Evolutionary conservation across 2,329 filamentous ascomycete species (phyloP), one percentile per base, ranked within the genome.

Genomic region (Colletotrichum tabaci): DNA sequence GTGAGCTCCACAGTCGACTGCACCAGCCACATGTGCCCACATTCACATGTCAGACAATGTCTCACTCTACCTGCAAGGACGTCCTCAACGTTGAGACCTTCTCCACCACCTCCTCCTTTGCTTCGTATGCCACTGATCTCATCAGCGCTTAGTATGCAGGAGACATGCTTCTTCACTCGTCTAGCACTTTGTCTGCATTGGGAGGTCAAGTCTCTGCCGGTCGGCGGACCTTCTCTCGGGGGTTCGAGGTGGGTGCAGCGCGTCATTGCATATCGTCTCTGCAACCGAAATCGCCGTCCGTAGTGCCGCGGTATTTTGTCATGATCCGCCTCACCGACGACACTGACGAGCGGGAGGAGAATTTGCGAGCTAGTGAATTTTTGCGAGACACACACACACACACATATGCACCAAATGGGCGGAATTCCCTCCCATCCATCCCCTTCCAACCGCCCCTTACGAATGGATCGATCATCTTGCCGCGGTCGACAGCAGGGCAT

Each of bases 41-140:
- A 63, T 71, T 71, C 68, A 71, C 68, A 71, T 71, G 68, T 60
- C 53, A 71, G 58, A 62, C 65, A 50, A 60, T 66, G 61, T 66
- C 55, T 66, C 61, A 61, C 53, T 10, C 44, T 26, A 30, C 47
- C 55, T 62, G 57, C 65, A 53, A 61, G 47, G 57, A 46, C 47
- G 15, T 52, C 35, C 68, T 68, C 65, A 63, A 68, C 65, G 58
- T 68, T 68, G 66, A 61, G 68, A 68, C 18, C 38, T 40, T 23
- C 46, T 38, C 40, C 46, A 21, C 26, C 15, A 38, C 38, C 8
- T 16, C 3, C 21, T 9, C 40, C n/a, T 12, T 44, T 40, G 21
- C 18, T 15, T 40, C 26, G 40, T 16, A 46, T 55, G 65, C 57
- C 57, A 61, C 13, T 61, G 65, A 61, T 47, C 53, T 60, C 63